Evolutionary conservation across 1,284 basidiomycete genomes (phyloP), one percentile per base, ranked within the genome.

Genomic region (Meira miltonrushii): DNA sequence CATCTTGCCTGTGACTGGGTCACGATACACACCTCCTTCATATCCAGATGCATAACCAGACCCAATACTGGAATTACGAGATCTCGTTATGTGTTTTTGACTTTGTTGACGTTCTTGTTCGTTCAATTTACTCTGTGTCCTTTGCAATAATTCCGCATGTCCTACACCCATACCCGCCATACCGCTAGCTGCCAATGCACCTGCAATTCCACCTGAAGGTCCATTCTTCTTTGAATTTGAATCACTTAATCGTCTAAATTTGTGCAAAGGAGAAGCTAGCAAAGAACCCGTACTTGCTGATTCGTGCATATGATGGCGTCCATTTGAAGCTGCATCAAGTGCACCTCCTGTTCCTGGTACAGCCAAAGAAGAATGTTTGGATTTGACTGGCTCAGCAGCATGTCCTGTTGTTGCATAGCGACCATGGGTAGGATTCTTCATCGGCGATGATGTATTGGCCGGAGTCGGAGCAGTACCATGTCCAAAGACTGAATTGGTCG

Each of bases 151-250:
- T 17, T 28, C 37, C 5, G 62, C 54, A 37, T 70, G 66, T 23
- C 63, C 66, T n/a, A 68, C 65, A 12, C 68, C 72, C 65, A 72
- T 65, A 12, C 72, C 68, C 1, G 68, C 65, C 33, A 71, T 55
- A 11, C 70, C 70, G 50, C 70, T 71, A 10, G 67, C 65, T 0
- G 72, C 72, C 23, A 74, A 40, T 2, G 72, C 72, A n/a, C 71
- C 64, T 5, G 70, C 72, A 37, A 74, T 74, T 23, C 72, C 70
- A 10, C 51, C 59, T 1, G 57, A 55, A 3, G 68, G 57, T 0
- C 55, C 66, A 1, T 5, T 23, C n/a, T 60, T 46, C 33, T 64
- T 66, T 12, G 17, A 12, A 19, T 61, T 59, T 52, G 60, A 59
- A 40, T 68, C 62, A 55, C 65, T 68, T 53, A 68, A 63, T 44